Evolutionary conservation across 2,329 filamentous ascomycete species (phyloP).

Genomic region (Penicillium decumbens): DNA sequence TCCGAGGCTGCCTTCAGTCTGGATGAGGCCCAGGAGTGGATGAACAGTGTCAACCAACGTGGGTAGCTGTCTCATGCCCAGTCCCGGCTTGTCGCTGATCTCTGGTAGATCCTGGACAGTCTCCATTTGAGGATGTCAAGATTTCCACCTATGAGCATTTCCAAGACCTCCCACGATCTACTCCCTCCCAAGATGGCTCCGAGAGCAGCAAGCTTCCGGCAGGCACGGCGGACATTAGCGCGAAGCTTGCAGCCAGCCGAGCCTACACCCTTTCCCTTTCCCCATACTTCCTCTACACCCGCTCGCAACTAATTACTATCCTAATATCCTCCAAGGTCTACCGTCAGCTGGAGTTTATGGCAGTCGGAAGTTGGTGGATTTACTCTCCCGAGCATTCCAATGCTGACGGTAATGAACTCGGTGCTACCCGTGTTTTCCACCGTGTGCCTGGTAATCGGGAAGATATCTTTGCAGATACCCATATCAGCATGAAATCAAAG

Average conservation of each 20-base stretch:
- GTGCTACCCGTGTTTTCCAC: constrained; percentile 45
- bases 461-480: constrained; percentile 77
- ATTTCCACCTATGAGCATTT: constrained; percentile 24
- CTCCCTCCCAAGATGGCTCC: not conserved
- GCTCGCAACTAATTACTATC: constrained; percentile 69
- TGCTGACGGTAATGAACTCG: constrained; percentile 4
- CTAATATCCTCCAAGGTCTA: constrained; percentile 88
- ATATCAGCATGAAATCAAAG: constrained; percentile 75
- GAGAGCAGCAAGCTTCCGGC: constrained; percentile 3
- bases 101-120: constrained; percentile 32
- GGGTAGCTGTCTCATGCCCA: constrained; percentile 13
- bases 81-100: constrained; percentile 20
- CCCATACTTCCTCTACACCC: constrained; percentile 80
- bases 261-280: constrained; percentile 79
- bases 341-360: constrained; percentile 85
- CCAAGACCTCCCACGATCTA: constrained; percentile 2
- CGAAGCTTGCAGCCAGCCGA: constrained; percentile 52
- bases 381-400: constrained; percentile 39
- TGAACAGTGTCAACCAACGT: constrained; percentile 44
- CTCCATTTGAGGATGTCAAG: constrained; percentile 40
- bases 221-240: constrained; percentile 11
- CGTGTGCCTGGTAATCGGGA: constrained; percentile 85
- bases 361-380: constrained; percentile 89
- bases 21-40: constrained; percentile 75
- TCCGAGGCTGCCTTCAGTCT: constrained; percentile 80